These are phyloP conservation scores for Guyanaporus albipodus DNA, from an alignment of 768 basidiomycete species.

Conservation along the genomic window DNA sequence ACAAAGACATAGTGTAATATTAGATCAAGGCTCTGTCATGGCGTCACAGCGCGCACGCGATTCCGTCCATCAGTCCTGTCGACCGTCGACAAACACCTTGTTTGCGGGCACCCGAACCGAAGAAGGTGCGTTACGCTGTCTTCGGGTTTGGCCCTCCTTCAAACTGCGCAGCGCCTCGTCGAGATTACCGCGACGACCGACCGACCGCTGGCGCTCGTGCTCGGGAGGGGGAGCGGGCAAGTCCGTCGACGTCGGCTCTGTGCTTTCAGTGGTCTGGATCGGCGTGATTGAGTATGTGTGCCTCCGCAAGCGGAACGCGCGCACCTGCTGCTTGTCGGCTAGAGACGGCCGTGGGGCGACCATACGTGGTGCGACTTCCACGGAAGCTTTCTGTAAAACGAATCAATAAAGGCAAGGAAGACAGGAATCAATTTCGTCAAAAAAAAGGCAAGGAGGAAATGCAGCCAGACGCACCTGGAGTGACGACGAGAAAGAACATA, in stretches of 20 bases:
- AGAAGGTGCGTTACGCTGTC: conserved; percentile 12
- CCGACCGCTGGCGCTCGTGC: conserved; percentile 45
- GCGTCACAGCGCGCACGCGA: neutral
- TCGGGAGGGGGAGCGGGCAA: conserved; percentile 39
- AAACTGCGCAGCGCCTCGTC: conserved; percentile 84
- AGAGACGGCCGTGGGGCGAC: neutral
- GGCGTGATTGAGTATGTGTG: neutral
- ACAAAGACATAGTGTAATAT: neutral
- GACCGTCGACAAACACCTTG: conserved; percentile 29
- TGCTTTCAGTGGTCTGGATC: conserved; percentile 43
- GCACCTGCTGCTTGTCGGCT: conserved; percentile 9
- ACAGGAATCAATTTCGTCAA: neutral
- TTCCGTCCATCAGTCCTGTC: conserved; percentile 13
- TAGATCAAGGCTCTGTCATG: neutral
- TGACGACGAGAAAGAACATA: conserved; percentile 70
- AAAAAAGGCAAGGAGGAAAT: no score
- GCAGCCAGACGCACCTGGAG: conserved; percentile 48
- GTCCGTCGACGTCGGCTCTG: conserved; percentile 23
- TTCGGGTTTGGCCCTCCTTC: conserved; percentile 47
- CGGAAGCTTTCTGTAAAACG: conserved; percentile 60
- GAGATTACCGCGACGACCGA: conserved; percentile 75
- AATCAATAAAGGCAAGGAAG: neutral
- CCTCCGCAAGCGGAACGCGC: neutral
- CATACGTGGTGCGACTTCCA: conserved; percentile 42
- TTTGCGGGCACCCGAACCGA: conserved; percentile 10